Percentiles rank a stretch among this genome's conserved stretches.
Conservation (phyloP, 164 flowering plant genomes). For the Nymphaea thermarum region DNA sequence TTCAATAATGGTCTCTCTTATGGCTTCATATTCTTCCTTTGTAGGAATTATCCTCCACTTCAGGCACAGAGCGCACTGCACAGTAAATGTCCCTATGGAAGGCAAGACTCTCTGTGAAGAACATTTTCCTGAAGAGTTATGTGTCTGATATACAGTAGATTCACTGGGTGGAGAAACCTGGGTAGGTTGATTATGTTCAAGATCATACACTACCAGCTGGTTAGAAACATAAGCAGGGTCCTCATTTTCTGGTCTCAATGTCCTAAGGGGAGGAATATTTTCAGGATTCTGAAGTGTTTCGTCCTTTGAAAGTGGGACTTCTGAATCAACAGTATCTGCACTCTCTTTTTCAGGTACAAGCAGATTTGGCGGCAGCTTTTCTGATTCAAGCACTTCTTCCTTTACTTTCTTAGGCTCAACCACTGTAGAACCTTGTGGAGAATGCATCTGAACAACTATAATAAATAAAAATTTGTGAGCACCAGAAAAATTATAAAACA, state of each 20-base stretch:
- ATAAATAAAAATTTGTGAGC: background rate
- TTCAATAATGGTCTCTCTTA: conserved; percentile 57
- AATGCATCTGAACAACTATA: background rate
- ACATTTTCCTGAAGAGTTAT: background rate
- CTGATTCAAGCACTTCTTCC: background rate
- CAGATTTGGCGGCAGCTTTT: background rate
- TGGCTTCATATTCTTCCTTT: conserved; percentile 83
- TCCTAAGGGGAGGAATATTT: conserved; percentile 14
- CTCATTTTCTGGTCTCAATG: conserved; percentile 14
- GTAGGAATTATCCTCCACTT: conserved; percentile 93
- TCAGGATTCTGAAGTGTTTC: conserved; percentile 9
- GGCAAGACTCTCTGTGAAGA: conserved; percentile 39
- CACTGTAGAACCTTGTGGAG: background rate
- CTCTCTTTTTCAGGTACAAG: background rate
- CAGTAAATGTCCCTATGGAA: conserved; percentile 70
- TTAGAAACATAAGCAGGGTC: conserved; percentile 18
- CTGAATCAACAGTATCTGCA: background rate
- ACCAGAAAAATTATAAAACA: background rate
- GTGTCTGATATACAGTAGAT: background rate
- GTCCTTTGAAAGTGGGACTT: background rate
- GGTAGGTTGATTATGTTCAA: conserved; percentile 1
- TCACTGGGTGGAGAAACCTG: background rate
- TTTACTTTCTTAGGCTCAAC: background rate
- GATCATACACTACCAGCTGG: conserved; percentile 52
- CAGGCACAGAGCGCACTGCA: conserved; percentile 74